Base-by-base conservation (phyloP, 2,329 filamentous ascomycete species). In the Fonsecaea nubica region DNA sequence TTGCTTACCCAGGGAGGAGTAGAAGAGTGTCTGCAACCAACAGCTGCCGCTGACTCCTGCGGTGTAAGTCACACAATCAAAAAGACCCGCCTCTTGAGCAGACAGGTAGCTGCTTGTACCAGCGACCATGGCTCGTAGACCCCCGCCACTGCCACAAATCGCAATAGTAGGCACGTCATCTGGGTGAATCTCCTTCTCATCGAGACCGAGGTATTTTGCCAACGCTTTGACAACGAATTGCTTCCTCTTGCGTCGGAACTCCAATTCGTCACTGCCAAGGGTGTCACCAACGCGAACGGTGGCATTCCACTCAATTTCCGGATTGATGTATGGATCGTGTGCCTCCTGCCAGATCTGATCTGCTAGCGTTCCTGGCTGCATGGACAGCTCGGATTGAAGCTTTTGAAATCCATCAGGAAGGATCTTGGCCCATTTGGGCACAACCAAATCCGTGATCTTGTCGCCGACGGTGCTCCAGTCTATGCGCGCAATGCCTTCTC, bases 11-110 rank as follows among this genome's bases (percentile, higher is more conserved):
- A 98, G 85, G 0, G 92, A 92, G 0, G 92, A 94, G 75, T 95
- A 89, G 76, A 92, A 97, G 3, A 99, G 83, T 0, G 91, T 85
- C 77, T 98, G 94, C 5, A 98, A 84, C 95, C 95, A 99, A 77
- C 95, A 98, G 70, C 92, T 96, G 0, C 95, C 95, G 75, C 93
- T 97, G 57, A 99, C 95, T 0, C 95, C 95, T 4, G 94, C 92
- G 0, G 93, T 96, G 75, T 99, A 99, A 1, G 93, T 98, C 10
- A 92, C 86, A 76, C 95, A 98, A 78, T 97, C 93, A 76, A 97
- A 96, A 0, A 99, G 82, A 0, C 95, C 95, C 64, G 91, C 90
- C 76, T 97, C 91, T 66, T 92, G 88, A 0, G 92, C 86, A 2
- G 93, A 93, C 9, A 95, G 83, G 68, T 96, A 89, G 0, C 93